Base-by-base conservation (phyloP, 441 rosid species). In the Viola pubescens region DNA sequence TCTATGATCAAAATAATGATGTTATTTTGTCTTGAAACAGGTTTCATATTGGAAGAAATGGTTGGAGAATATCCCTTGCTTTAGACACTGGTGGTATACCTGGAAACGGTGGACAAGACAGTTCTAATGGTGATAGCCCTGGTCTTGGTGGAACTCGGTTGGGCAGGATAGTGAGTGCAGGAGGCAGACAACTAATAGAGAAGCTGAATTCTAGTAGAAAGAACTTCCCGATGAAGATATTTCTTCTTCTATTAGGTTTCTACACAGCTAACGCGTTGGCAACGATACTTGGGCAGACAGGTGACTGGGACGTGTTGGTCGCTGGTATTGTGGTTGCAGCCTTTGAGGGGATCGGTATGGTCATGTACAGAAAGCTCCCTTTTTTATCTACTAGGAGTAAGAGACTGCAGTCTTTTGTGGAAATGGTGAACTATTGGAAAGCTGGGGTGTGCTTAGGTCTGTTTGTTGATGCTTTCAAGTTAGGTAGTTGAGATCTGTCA, bases 261-360 rank as follows among this genome's bases (percentile, higher is more conserved):
- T 94, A 90, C 68, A 88, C 95, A 0, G 99, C 97, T 45, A 94
- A 94, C 75, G 99, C 99, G 12, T 69, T 94, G 42, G 97, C 99
- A 3, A 94, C 96, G 0, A 94, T 90, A 74, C 99, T 94, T 51
- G 96, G 97, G 37, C 97, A 94, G 73, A 90, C 99, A 3, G 97
- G 97, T 62, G 97, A 94, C 34, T 94, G 96, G 98, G 97, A 89
- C 53, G 97, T 90, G 16, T 72, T 94, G 48, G 97, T 88, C 7
- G 97, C 97, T 0, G 98, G 96, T 9, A 72, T 89, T n/a, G 89
- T 89, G 13, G 97, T 89, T 39, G 94, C 97, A 38, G 94, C 98
- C 40, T 83, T 94, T 8, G 95, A 89, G 65, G 96, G 96, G 13
- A 89, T 88, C 9, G 97, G 98, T 52, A 82, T 87, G 95, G 89